Evolutionary conservation across 805 yeast species (phyloP).

Genomic region (Metschnikowia gelsemii): DNA sequence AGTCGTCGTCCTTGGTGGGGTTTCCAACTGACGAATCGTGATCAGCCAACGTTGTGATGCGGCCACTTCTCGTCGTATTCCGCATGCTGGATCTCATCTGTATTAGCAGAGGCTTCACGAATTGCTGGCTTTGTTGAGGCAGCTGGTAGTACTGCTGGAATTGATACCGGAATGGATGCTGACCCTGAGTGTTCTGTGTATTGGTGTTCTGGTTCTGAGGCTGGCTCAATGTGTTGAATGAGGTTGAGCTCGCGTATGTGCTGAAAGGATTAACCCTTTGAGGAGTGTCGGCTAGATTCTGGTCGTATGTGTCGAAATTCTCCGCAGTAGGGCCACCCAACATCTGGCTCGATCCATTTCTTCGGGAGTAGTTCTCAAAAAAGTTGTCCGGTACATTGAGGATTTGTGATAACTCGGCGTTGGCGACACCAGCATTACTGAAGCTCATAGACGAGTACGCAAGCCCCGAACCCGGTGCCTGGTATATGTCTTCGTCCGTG

Average conservation of each 20-base stretch:
- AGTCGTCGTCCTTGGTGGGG: constrained; percentile 35
- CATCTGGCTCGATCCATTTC: constrained; percentile 18
- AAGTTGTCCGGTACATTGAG: constrained; percentile 35
- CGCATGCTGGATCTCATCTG: constrained; percentile 6
- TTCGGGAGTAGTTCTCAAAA: constrained; percentile 25
- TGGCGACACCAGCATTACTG: constrained; percentile 14
- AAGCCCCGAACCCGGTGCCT: constrained; percentile 18
- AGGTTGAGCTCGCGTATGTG: constrained; percentile 42
- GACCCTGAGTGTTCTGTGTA: not conserved
- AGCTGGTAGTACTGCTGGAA: constrained; percentile 9
- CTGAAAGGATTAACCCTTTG: constrained; percentile 31
- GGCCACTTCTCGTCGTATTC: constrained; percentile 26
- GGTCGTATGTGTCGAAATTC: constrained; percentile 9
- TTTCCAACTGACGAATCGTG: constrained; percentile 14
- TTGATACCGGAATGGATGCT: not conserved
- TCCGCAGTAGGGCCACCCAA: constrained; percentile 19
- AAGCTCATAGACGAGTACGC: constrained; percentile 15
- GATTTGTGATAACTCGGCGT: constrained; percentile 27
- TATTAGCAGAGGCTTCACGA: constrained; percentile 16
- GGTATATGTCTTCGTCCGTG: constrained; percentile 60
- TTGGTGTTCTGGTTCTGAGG: not conserved
- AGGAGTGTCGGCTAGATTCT: constrained; percentile 14
- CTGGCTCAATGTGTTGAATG: constrained; percentile 15
- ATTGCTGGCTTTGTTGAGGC: constrained; percentile 3
- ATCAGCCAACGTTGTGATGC: constrained; percentile 35